Evolutionary conservation across 73 alveolate genomes (phyloP), one percentile per base, ranked within the genome.

Genomic region (Tetrahymena malaccensis): DNA sequence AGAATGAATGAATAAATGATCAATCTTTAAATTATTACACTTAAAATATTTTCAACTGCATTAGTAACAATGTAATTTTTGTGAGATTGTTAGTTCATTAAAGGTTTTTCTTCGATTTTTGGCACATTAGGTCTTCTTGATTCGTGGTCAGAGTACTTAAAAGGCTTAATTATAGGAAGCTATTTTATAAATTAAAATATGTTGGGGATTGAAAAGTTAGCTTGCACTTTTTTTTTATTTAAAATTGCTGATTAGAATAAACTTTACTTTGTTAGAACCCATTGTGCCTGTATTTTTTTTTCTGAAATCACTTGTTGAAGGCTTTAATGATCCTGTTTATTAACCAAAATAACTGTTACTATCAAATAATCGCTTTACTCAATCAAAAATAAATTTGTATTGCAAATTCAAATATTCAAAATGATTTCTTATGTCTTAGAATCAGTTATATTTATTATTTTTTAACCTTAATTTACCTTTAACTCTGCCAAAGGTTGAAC

Each of bases 31-130:
- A 70, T 70, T n/a, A n/a, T n/a, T 70, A 70, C 89, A 70, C 89
- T 98, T 94, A 98, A 96, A 94, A 99, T 99, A 96, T 98, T 98
- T 96, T 99, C 99, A 85, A 99, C 99, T 17, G 99, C 99, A 96
- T 99, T 99, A 1, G 99, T 97, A 57, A 98, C 99, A 55, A 99
- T 97, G 96, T 50, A 99, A 97, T 99, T 99, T 96, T 99, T 99
- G 93, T 99, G 98, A 34, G 99, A 96, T 85, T 96, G 97, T 43
- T 98, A 94, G 12, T 99, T 99, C 97, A 96, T 97, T 94, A 99
- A 98, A 22, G 99, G 99, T 95, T 96, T 97, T 94, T 99, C 99
- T 83, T 98, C 98, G 37, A 97, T 97, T 94, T 97, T 96, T 25
- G 99, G 99, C 38, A 99, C 98, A 6, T 99, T 97, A 1, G 99